Percentiles rank a stretch among this genome's conserved stretches.
phyloP scores from a whole-genome alignment of 2,329 filamentous ascomycete species.

The Hymenoscyphus albidus region DNA sequence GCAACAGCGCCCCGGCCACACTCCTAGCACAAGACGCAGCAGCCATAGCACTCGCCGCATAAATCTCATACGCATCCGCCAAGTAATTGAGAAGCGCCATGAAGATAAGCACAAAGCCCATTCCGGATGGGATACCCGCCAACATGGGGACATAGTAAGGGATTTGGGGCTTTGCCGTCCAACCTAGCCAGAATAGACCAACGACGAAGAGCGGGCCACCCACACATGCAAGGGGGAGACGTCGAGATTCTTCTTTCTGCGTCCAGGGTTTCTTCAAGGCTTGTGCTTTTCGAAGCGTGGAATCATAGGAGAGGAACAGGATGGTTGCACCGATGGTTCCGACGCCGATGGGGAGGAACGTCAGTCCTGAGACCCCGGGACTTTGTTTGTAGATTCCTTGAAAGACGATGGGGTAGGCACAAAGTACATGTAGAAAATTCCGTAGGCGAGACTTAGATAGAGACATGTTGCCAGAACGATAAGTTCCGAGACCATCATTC shows the following conservation, averaged over 20 bases:
- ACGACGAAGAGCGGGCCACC: constrained; percentile 43
- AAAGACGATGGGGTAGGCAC: constrained; percentile 65
- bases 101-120: constrained; percentile 51
- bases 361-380: constrained; percentile 53
- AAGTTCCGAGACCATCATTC: constrained; percentile 58
- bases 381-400: constrained; percentile 56
- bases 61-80: constrained; percentile 53
- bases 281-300: constrained; percentile 48
- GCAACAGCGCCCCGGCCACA: constrained; percentile 43
- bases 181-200: constrained; percentile 56
- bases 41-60: constrained; percentile 53
- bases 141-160: constrained; percentile 55
- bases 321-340: constrained; percentile 50
- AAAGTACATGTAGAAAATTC: constrained; percentile 61
- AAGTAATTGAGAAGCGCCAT: constrained; percentile 59
- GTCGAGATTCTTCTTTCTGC: constrained; percentile 50
- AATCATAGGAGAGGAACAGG: constrained; percentile 49
- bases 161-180: constrained; percentile 49
- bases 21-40: constrained; percentile 38
- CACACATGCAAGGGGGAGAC: constrained; percentile 45
- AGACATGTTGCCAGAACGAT: constrained; percentile 59
- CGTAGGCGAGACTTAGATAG: constrained; percentile 59
- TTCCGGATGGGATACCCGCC: constrained; percentile 53
- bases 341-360: constrained; percentile 52
- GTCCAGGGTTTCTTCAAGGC: constrained; percentile 43